A percentile compares a stretch with the other conserved stretches of the same genome.
Conservation (phyloP, 768 basidiomycete genomes). For the Leccinum pellstonianum region DNA sequence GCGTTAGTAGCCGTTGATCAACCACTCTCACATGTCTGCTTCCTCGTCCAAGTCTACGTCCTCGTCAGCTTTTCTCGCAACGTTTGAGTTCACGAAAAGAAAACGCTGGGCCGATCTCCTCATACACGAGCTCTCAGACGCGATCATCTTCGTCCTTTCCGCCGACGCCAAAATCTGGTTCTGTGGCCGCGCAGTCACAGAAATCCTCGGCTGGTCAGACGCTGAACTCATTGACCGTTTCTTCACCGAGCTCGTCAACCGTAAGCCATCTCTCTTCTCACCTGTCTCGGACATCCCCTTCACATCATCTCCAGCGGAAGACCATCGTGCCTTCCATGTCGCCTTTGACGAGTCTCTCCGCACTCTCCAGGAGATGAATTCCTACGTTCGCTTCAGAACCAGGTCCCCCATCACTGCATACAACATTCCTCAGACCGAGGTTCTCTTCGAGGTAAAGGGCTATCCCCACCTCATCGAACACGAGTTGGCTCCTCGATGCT, state of each 20-base stretch:
- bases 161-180: constrained; percentile 62
- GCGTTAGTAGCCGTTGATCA: neutral
- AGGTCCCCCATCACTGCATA: constrained; percentile 34
- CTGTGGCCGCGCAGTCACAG: constrained; percentile 64
- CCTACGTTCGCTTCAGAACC: constrained; percentile 60
- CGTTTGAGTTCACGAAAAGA: constrained; percentile 82
- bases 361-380: constrained; percentile 48
- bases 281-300: neutral
- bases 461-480: constrained; percentile 50
- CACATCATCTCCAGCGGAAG: constrained; percentile 46
- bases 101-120: constrained; percentile 87
- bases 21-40: constrained; percentile 20
- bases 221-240: constrained; percentile 69
- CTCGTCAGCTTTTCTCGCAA: constrained; percentile 14
- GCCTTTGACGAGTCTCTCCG: constrained; percentile 57
- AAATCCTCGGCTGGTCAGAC: constrained; percentile 76
- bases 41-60: constrained; percentile 11
- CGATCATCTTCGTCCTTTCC: constrained; percentile 67
- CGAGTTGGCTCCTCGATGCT: constrained; percentile 48
- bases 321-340: constrained; percentile 44
- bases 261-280: constrained; percentile 38
- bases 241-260: constrained; percentile 61
- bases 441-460: constrained; percentile 72
- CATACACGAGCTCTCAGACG: constrained; percentile 72
- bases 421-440: constrained; percentile 39